phyloP scores from a whole-genome alignment of 2,329 filamentous ascomycete species.

The Trichoderma atrobrunneum region DNA sequence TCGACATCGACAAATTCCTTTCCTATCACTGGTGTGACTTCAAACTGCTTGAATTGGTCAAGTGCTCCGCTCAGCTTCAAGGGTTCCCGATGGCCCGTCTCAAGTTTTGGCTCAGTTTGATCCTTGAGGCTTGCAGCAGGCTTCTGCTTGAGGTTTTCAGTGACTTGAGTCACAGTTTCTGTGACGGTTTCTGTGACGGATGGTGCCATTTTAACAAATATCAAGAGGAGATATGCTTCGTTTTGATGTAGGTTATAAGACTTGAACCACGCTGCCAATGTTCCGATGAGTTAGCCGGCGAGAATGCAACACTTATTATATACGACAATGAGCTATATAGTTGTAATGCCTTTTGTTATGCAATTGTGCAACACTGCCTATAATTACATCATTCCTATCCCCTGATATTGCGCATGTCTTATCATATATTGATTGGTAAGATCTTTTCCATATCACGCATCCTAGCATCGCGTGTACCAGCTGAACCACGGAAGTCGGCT shows the following conservation, averaged over 20 bases:
- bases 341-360: background rate
- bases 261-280: background rate
- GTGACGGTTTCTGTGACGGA: background rate
- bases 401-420: background rate
- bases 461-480: background rate
- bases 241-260: background rate
- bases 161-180: constrained; percentile 3
- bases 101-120: background rate
- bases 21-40: constrained; percentile 50
- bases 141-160: constrained; percentile 6
- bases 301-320: background rate
- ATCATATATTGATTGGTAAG: constrained; percentile 7
- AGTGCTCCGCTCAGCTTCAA: constrained; percentile 26
- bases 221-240: background rate
- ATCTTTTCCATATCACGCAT: background rate
- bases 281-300: background rate
- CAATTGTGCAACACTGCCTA: constrained; percentile 14
- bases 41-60: constrained; percentile 37
- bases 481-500: constrained; percentile 5
- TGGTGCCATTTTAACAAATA: background rate
- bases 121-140: background rate
- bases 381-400: constrained; percentile 12
- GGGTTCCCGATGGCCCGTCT: constrained; percentile 6
- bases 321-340: background rate
- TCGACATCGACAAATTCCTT: constrained; percentile 44